phyloP scores from a whole-genome alignment of 2,329 filamentous ascomycete species.

The Cladosporium colombiae region DNA sequence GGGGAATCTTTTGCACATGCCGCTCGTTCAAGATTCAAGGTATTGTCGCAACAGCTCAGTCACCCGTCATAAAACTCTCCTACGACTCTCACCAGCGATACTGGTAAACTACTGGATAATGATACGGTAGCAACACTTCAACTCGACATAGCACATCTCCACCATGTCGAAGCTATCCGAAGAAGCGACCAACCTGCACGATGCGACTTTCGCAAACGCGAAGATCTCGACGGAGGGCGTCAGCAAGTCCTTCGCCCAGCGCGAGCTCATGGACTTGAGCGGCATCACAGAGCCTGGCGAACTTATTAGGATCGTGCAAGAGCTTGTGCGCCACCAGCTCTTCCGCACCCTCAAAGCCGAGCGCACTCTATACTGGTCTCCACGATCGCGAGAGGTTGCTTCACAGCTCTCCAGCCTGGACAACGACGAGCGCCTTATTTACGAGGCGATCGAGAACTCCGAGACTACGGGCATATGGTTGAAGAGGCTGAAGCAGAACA shows the following conservation, averaged over 20 bases:
- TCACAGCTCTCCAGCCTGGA: conserved; percentile 47
- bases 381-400: conserved; percentile 18
- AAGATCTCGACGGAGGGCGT: conserved; percentile 31
- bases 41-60: background rate
- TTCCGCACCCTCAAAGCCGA: conserved; percentile 35
- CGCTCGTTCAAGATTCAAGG: background rate
- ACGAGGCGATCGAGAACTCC: conserved; percentile 83
- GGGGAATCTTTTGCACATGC: conserved; percentile 4
- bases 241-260: conserved; percentile 36
- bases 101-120: background rate
- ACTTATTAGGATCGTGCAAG: conserved; percentile 35
- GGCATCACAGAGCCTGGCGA: conserved; percentile 26
- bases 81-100: background rate
- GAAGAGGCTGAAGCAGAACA: conserved; percentile 75
- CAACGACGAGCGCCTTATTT: conserved; percentile 79
- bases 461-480: conserved; percentile 88
- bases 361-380: conserved; percentile 34
- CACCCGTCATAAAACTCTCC: background rate
- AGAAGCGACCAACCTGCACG: conserved; percentile 20
- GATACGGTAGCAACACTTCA: conserved; percentile 3
- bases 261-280: conserved; percentile 33
- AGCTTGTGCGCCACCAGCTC: conserved; percentile 34
- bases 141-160: conserved; percentile 11
- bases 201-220: conserved; percentile 15
- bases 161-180: conserved; percentile 21